Evolutionary conservation across 139 green algal species (phyloP).

Genomic region (Chlorella sp.): DNA sequence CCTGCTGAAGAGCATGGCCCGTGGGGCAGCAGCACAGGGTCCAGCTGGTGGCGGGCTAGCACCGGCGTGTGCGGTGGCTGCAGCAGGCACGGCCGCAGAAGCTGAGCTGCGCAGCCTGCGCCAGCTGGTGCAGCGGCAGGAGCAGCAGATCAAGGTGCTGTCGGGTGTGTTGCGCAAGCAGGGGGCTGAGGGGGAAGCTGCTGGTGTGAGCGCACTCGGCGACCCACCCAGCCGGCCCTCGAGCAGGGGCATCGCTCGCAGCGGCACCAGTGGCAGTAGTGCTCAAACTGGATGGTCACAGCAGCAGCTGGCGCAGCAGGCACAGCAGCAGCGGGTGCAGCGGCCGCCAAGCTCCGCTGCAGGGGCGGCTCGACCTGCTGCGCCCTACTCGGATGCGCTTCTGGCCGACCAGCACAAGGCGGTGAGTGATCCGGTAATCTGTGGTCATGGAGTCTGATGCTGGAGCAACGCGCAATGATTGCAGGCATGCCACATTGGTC

Average conservation of each 20-base stretch:
- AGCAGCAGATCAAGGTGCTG: constrained; percentile 78
- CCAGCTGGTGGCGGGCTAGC: neutral
- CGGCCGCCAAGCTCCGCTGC: neutral
- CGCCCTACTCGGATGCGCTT: constrained; percentile 35
- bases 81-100: constrained; percentile 5
- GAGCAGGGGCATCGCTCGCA: neutral
- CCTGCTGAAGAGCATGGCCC: constrained; percentile 56
- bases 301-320: neutral
- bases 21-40: neutral
- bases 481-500: neutral
- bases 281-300: neutral
- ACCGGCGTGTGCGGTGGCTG: neutral
- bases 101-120: constrained; percentile 13
- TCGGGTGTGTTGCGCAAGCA: constrained; percentile 34
- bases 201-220: too few species aligned
- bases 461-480: neutral
- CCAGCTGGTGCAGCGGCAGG: constrained; percentile 54
- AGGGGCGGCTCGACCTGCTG: neutral
- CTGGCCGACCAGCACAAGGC: constrained; percentile 76
- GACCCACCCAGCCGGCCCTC: too few species aligned
- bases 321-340: neutral
- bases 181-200: neutral
- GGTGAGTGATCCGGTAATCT: constrained; percentile 24
- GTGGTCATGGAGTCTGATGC: neutral
- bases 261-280: neutral